Evolutionary conservation across 257 asterid genomes (phyloP), one percentile per base, ranked within the genome.

Genomic region (Nemophila menziesii): DNA sequence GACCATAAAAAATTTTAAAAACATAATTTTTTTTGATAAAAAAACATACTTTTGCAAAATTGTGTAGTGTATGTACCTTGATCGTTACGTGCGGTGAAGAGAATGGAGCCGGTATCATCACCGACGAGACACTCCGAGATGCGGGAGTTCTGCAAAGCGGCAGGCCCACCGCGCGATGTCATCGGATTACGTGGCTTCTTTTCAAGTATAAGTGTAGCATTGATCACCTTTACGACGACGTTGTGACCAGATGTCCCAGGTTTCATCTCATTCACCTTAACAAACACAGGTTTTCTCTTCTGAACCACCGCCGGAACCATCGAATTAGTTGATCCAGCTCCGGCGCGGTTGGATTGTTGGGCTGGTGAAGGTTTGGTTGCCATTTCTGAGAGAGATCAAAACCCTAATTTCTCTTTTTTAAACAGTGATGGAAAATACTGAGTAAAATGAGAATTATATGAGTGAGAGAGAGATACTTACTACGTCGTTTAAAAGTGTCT

Each of bases 101-200:
- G 60, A 19, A 82, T 71, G 26, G 68, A 8, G 21, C 66, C 92
- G 11, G 94, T 82, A n/a, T 82, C 85, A 42, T 82, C 94, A 1
- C 82, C 94, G 42, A 82, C 72, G 39, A 82, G 73, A 60, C 94
- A 82, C 51, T 82, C 94, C 1, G 94, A 61, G 57, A 82, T 73
- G 62, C 78, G 69, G 7, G 36, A 7, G 36, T 29, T 29, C 6
- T 24, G 33, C 33, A 4, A 9, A 29, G 36, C 3, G 7, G 8
- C 12, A 13, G 36, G 36, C 36, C 36, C 36, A 29, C 36, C 36
- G 7, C 36, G 36, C 2, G 12, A 29, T 8, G 46, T 17, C 11
- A 24, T 18, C 15, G 24, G 46, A 3, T 10, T 20, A 16, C 46
- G 46, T 63, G 17, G 78, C 85, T 33, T 60, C 71, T 21, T 60